phyloP scores from a whole-genome alignment of 371 early-diverging fungal genomes.

The Blastocladiella emersonii region DNA sequence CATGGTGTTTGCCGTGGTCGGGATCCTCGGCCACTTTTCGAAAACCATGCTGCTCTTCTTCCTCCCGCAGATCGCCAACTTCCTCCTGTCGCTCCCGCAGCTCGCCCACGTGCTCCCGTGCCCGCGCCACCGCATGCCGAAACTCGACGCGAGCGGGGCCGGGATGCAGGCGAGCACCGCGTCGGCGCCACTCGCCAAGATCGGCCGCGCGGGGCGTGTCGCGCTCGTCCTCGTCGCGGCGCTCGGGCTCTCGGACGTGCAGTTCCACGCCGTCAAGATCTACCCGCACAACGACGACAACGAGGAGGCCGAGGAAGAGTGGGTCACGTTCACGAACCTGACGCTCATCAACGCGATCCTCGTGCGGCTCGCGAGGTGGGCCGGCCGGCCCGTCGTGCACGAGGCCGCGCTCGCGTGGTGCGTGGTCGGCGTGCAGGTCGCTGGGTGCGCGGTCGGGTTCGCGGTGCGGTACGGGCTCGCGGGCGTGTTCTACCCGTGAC shows the following conservation, averaged over 20 bases:
- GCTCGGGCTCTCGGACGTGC: conserved; percentile 8
- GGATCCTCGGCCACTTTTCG: conserved; percentile 81
- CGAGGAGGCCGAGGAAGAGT: conserved; percentile 9
- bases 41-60: conserved; percentile 89
- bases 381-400: conserved; percentile 1
- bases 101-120: conserved; percentile 88
- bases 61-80: conserved; percentile 91
- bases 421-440: conserved; percentile 46
- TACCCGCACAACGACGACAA: neutral
- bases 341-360: conserved; percentile 83
- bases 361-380: conserved; percentile 53
- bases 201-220: conserved; percentile 12
- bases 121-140: conserved; percentile 93
- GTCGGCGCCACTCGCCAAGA: conserved; percentile 7
- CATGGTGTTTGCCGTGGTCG: conserved; percentile 93
- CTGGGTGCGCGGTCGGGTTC: conserved; percentile 53
- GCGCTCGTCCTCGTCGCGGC: conserved; percentile 22
- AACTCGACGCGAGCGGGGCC: conserved; percentile 7
- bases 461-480: conserved; percentile 61
- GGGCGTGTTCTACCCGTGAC: conserved; percentile 41
- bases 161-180: neutral
- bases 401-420: conserved; percentile 47
- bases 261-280: neutral
- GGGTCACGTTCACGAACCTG: conserved; percentile 58
- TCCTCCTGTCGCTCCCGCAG: conserved; percentile 88